Base-by-base conservation (phyloP, 768 basidiomycete genomes). In the Peribolospora baueri region DNA sequence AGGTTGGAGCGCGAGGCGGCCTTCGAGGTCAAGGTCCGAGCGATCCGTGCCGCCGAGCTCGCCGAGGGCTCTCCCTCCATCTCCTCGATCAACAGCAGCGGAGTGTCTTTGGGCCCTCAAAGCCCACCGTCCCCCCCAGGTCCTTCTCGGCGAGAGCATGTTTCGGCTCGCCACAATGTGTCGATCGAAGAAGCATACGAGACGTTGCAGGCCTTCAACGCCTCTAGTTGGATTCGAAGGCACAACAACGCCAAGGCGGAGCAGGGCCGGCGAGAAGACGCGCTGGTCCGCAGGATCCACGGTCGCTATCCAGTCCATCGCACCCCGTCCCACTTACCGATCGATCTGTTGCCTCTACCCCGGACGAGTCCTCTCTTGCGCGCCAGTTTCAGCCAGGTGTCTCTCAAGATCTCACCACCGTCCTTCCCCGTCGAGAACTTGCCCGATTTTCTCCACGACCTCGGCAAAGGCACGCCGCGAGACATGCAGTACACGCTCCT, bases 1-100 rank as follows among this genome's bases (percentile, higher is more conserved):
- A 72, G 88, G 40, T 66, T 78, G 48, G 81, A 79, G 51, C 75
- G 86, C 1, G 82, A 87, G 55, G 77, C 79, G 41, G 84, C 82
- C 2, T 91, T 91, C 65, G 69, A 71, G 10, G 79, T 78, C 5
- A 88, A 87, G 64, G 80, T 79, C 11, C 73, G 74, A n/a, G 75
- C 77, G 0, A 78, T 90, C 55, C 58, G 70, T 25, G 25, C 25
- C 25, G 25, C 25, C 25, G 25, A 25, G 25, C 25, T 25, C 25
- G 25, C 25, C 25, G 25, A 1, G 25, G 25, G 25, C 25, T 25
- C 25, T 25, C 25, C 25, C 25, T 25, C 25, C 25, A 25, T 25
- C 25, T 25, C 25, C 25, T 25, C 25, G 25, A 25, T 25, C 25
- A 25, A 25, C 25, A 25, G 25, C 25, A 25, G 25, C 25, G 25